Conservation (phyloP, 306 rosid genomes). For the Macrotyloma uniflorum region DNA sequence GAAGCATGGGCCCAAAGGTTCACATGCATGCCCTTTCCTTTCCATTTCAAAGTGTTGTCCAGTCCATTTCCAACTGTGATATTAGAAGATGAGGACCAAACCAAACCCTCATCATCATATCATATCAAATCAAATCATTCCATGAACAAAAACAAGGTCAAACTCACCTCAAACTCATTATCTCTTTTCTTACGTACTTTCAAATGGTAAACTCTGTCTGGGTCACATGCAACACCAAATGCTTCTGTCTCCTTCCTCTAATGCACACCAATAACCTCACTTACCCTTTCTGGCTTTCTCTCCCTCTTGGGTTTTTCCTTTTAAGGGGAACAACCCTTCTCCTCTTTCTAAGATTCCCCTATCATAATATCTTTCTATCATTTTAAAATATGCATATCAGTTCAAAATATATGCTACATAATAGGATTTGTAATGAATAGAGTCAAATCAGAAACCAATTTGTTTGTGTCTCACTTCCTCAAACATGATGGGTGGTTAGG, state of each 20-base stretch:
- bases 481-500: conserved; percentile 93
- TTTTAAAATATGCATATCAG: too few species aligned
- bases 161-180: conserved; percentile 35
- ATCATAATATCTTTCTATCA: too few species aligned
- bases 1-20: conserved; percentile 59
- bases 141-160: conserved; percentile 20
- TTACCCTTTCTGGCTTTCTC: background rate
- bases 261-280: conserved; percentile 19
- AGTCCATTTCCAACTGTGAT: conserved; percentile 67
- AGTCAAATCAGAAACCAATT: conserved; percentile 32
- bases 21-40: conserved; percentile 60
- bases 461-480: conserved; percentile 62
- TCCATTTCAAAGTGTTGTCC: conserved; percentile 51
- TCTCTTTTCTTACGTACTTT: conserved; percentile 31
- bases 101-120: background rate
- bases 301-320: conserved; percentile 27
- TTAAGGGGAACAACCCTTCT: conserved; percentile 14
- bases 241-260: conserved; percentile 3
- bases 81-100: background rate
- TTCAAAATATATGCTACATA: too few species aligned
- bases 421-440: too few species aligned
- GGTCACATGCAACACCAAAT: conserved; percentile 16
- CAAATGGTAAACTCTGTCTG: background rate
- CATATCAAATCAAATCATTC: too few species aligned
- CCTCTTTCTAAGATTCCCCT: conserved; percentile 28